Evolutionary conservation across 202 grass and related monocot genomes (phyloP), one percentile per base, ranked within the genome.

Genomic region (Setaria viridis): DNA sequence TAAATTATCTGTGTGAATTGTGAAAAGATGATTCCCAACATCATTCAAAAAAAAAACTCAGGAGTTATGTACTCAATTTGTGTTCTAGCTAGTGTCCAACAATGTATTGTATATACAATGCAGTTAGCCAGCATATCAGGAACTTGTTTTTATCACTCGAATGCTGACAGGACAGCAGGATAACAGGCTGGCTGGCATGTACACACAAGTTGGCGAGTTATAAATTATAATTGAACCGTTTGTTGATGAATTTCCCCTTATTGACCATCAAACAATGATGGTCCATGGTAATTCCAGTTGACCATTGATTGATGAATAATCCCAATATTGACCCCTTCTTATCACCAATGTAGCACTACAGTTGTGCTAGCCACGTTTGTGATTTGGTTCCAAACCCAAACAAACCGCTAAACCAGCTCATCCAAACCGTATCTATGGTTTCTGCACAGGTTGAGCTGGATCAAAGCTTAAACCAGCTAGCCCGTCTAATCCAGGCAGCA

Each of bases 1-100:
- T 20, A 88, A 73, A 32, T 67, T 76, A 20, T 84, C 9, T 73
- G 12, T 54, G 35, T 15, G 11, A 88, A 41, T 48, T 51, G 49
- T 51, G 4, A 33, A 80, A 66, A 74, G 20, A 79, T 54, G 37
- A 62, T n/a, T 16, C 14, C 34, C 29, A 53, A 68, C 33, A 12
- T 29, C 7, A 21, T 47, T 16, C 11, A 85, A 85, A 20, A 80
- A 84, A 79, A 50, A 11, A 32, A 25, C 25, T 60, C 29, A 35
- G 64, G 16, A 42, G 57, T 39, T 35, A n/a, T 5, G 72, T 58
- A 77, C 39, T 16, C 19, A 9, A 39, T 37, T 3, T 55, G 29
- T 70, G 16, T 32, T 19, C n/a, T 42, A 80, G 42, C 48, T 33
- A 79, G 13, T 47, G 39, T 3, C 45, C 59, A 65, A 59, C 30